Evolutionary conservation across 768 basidiomycete genomes (phyloP), one percentile per base, ranked within the genome.

Genomic region (Mycena olivaceomarginata): DNA sequence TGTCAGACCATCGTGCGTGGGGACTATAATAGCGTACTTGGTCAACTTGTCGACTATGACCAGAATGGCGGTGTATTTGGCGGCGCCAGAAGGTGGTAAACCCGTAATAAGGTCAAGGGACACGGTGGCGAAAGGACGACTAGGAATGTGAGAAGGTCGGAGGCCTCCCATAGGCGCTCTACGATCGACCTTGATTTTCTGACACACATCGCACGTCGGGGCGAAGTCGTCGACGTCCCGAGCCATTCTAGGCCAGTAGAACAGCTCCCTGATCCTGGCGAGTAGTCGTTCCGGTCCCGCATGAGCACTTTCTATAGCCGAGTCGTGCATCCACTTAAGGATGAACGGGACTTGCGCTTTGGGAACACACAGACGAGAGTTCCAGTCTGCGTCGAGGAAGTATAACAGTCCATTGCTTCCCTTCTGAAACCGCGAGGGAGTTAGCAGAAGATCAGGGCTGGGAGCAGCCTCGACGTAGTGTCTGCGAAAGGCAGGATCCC

Each of bases 11-110:
- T 53, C 39, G 40, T 67, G 45, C 2, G 81, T 71, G 2, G 86
- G 85, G 20, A 87, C 80, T 72, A 88, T 87, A 46, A 85, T 79
- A 0, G 80, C 84, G 77, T n/a, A 80, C 69, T 88, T 88, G 20
- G 84, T 83, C 39, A 86, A 76, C 2, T 84, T 78, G 73, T 85
- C 81, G 0, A 86, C 83, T 0, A 87, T 62, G 0, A 83, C 81
- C 46, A 82, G 67, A 0, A 82, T 66, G 7, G 78, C 80, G n/a
- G 81, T 78, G 72, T 63, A 84, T 1, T 80, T 81, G 3, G 82
- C 57, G 16, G 74, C 72, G 1, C 65, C 43, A 0, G 84, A 84
- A 0, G 72, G 51, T 2, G 64, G 72, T 0, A 73, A 22, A 0
- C 72, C 72, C 0, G 53, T 73, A 3, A 73, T 73, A 0, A 73